These are phyloP conservation scores for Linum lewisii DNA, from an alignment of 345 rosid species.

Conservation along the genomic window DNA sequence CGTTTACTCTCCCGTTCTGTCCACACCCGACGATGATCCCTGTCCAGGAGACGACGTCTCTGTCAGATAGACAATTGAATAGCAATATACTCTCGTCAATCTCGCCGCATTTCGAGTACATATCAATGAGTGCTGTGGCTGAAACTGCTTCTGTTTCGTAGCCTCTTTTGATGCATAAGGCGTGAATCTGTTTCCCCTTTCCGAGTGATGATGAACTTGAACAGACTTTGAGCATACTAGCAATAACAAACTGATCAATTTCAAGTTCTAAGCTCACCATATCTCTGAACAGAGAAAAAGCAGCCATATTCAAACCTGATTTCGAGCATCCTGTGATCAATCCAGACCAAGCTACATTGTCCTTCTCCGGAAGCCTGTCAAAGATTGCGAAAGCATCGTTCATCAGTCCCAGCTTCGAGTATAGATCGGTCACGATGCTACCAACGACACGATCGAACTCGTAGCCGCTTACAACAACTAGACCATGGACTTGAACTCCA, in stretches of 20 bases:
- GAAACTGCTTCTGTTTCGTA: constrained; percentile 40
- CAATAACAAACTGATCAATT: constrained; percentile 43
- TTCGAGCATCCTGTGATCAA: constrained; percentile 46
- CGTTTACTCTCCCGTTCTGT: constrained; percentile 55
- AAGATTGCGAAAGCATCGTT: constrained; percentile 32
- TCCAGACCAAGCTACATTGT: constrained; percentile 55
- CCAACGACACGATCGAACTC: constrained; percentile 52
- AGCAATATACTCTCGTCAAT: constrained; percentile 40
- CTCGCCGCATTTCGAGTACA: constrained; percentile 69
- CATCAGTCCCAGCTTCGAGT: constrained; percentile 39
- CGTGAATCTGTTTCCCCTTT: constrained; percentile 52
- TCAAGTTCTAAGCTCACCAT: constrained; percentile 30
- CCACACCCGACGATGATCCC: constrained; percentile 62
- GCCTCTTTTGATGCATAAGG: constrained; percentile 46
- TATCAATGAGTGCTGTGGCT: constrained; percentile 38
- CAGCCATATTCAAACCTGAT: constrained; percentile 29
- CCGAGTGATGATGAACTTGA: constrained; percentile 46
- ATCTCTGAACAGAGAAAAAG: constrained; percentile 38
- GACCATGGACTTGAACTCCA: constrained; percentile 57
- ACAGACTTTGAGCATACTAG: constrained; percentile 48
- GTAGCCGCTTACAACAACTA: constrained; percentile 40
- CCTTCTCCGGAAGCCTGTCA: constrained; percentile 43
- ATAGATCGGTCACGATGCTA: constrained; percentile 49
- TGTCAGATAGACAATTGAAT: constrained; percentile 29
- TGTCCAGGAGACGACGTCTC: constrained; percentile 64